phyloP scores from a whole-genome alignment of 2,329 filamentous ascomycete genomes.

The Phyllosticta citrichinensis region DNA sequence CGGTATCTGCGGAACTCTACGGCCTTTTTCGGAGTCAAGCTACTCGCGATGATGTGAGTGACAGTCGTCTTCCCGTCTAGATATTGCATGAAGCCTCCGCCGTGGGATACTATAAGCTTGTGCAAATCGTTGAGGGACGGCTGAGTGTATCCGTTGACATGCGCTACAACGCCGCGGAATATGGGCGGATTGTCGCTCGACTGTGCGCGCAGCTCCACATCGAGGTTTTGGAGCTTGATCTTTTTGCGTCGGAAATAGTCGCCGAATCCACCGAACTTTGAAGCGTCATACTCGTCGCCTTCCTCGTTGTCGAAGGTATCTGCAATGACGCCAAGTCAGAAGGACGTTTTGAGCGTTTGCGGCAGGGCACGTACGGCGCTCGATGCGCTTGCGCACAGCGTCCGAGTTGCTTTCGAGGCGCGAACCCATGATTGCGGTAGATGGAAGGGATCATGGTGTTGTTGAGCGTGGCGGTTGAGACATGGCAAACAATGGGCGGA shows the following conservation, averaged over 20 bases:
- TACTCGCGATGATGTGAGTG: constrained; percentile 90
- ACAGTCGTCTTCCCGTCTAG: constrained; percentile 89
- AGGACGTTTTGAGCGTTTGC: background rate
- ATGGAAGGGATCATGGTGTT: background rate
- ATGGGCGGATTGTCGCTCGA: constrained; percentile 66
- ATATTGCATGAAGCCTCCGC: constrained; percentile 92
- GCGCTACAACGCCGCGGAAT: constrained; percentile 82
- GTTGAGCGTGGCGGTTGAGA: background rate
- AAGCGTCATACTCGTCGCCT: constrained; percentile 84
- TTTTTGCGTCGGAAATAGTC: constrained; percentile 96
- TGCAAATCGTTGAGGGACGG: constrained; percentile 85
- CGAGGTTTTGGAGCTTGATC: constrained; percentile 91
- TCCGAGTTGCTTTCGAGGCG: constrained; percentile 50
- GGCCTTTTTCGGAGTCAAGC: constrained; percentile 82
- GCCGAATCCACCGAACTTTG: constrained; percentile 75
- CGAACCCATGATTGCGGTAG: constrained; percentile 45
- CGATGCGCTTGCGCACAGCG: constrained; percentile 53
- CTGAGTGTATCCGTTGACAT: constrained; percentile 94
- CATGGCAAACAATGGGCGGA: background rate
- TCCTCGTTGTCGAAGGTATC: constrained; percentile 69
- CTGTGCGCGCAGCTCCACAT: constrained; percentile 65
- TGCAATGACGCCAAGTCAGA: constrained; percentile 16
- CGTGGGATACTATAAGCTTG: constrained; percentile 77
- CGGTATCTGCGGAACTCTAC: constrained; percentile 81
- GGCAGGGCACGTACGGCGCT: constrained; percentile 36